Evolutionary conservation across 768 basidiomycete genomes (phyloP), one percentile per base, ranked within the genome.

Genomic region (Podaxis rugospora): DNA sequence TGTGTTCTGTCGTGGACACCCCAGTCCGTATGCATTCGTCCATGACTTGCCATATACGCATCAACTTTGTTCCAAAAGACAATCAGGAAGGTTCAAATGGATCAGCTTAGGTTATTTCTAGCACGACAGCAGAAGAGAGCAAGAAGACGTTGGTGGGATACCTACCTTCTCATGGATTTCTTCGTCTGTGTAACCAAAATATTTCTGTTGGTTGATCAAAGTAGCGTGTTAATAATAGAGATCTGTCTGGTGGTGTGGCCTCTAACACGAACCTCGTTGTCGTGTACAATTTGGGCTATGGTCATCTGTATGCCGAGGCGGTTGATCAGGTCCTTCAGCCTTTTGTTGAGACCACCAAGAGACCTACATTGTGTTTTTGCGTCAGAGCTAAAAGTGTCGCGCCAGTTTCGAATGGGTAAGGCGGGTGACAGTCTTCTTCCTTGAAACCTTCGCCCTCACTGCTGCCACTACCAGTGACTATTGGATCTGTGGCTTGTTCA

Each of bases 281-380:
- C 90, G 70, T 92, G 91, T 1, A 96, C 93, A 53, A 94, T 89
- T 74, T 96, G 94, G 9, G 94, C 92, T 65, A 96, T 95, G 2
- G 93, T 93, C 80, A 95, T 83, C 93, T 95, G 66, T 35, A 54
- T 56, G 51, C 7, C 42, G 11, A 50, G 16, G 32, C 32, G 32
- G 6, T 23, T 25, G 3, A 49, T 49, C 18, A 49, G 47, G 7
- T 11, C 7, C 18, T 49, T 47, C 32, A 52, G 46, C 55, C 57
- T 21, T 51, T 21, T 21, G 6, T 52, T 25, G 16, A 18, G 56
- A 54, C 9, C 28, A 59, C 28, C 42, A 47, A 59, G 44, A 9
- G 46, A 77, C 87, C n/a, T 70, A 93, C 93, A 66, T 95, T 95
- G 69, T 95, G 85, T 68, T 82, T 89, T 67, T 75, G 83, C 3